Conservation (phyloP, 352 stramenopile genomes). For the Phytophthora idaei region DNA sequence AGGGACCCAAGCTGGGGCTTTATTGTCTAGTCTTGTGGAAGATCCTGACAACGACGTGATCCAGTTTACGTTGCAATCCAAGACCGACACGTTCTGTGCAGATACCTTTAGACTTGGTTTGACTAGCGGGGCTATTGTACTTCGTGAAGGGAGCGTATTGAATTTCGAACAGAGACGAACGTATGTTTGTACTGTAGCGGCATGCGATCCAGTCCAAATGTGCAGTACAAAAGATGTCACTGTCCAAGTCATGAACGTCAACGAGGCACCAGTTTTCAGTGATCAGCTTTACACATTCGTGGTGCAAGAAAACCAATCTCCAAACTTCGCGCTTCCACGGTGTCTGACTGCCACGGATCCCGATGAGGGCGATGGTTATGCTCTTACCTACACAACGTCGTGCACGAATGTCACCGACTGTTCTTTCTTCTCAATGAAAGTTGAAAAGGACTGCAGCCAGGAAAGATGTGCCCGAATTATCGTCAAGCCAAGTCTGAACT, state of each 20-base stretch:
- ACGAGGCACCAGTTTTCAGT: slow-evolving; percentile 53
- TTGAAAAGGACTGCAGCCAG: slow-evolving; percentile 47
- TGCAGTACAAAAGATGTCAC: slow-evolving; percentile 51
- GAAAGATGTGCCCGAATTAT: slow-evolving; percentile 46
- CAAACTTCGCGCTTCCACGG: slow-evolving; percentile 19
- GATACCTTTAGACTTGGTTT: slow-evolving; percentile 53
- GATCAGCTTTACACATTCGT: slow-evolving; percentile 37
- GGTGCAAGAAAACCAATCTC: slow-evolving; percentile 43
- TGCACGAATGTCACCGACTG: slow-evolving; percentile 43
- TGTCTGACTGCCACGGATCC: slow-evolving; percentile 52
- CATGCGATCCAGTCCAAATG: slow-evolving; percentile 56
- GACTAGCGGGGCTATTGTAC: slow-evolving; percentile 31
- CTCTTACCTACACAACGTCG: slow-evolving; percentile 46
- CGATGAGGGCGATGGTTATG: slow-evolving; percentile 44
- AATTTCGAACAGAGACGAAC: slow-evolving; percentile 48
- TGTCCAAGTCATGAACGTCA: slow-evolving; percentile 54
- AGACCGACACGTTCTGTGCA: slow-evolving; percentile 49
- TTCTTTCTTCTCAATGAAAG: slow-evolving; percentile 37
- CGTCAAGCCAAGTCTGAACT: slow-evolving; percentile 45
- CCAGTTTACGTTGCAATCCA: slow-evolving; percentile 56
- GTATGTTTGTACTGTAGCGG: slow-evolving; percentile 56
- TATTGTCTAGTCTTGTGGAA: slow-evolving; percentile 33
- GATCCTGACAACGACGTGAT: slow-evolving; percentile 56
- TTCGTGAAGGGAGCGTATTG: slow-evolving; percentile 33
- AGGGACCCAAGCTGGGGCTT: slow-evolving; percentile 29